Conservation (phyloP, 2,329 filamentous ascomycete species). For the Clarireedia hainanense region DNA sequence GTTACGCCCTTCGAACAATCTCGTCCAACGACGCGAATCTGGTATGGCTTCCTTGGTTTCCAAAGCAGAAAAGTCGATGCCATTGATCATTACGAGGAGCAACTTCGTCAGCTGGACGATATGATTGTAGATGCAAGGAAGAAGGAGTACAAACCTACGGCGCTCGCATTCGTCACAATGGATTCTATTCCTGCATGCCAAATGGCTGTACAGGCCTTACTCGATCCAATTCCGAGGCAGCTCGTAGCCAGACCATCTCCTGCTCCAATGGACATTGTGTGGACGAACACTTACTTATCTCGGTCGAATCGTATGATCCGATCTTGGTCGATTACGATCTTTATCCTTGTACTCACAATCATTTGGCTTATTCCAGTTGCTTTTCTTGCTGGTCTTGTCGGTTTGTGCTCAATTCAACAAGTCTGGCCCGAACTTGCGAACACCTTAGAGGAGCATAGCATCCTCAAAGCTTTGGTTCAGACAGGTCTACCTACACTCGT, state of each 20-base stretch:
- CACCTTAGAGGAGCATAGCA: constrained; percentile 57
- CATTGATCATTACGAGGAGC: constrained; percentile 90
- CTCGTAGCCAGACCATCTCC: constrained; percentile 81
- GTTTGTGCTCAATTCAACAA: constrained; percentile 69
- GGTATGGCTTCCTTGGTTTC: constrained; percentile 70
- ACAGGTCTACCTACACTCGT: constrained; percentile 81
- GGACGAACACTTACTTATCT: constrained; percentile 84
- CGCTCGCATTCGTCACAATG: constrained; percentile 94
- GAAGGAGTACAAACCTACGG: constrained; percentile 68
- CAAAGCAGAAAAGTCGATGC: constrained; percentile 72
- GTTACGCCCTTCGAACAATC: constrained; percentile 36
- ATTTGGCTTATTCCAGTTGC: constrained; percentile 83
- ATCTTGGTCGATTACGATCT: constrained; percentile 74
- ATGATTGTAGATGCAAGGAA: constrained; percentile 62
- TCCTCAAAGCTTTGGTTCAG: constrained; percentile 70
- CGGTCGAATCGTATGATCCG: constrained; percentile 65
- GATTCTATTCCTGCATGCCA: constrained; percentile 87
- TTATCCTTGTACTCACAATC: constrained; percentile 76
- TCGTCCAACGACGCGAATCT: constrained; percentile 63
- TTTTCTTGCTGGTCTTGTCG: constrained; percentile 69
- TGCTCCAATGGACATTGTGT: constrained; percentile 86
- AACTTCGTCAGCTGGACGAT: constrained; percentile 70
- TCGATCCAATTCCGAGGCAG: constrained; percentile 82
- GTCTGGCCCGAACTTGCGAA: constrained; percentile 64
- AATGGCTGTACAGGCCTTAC: constrained; percentile 91